Conservation (phyloP, 345 rosid genomes). For the Erodium maritimum region DNA sequence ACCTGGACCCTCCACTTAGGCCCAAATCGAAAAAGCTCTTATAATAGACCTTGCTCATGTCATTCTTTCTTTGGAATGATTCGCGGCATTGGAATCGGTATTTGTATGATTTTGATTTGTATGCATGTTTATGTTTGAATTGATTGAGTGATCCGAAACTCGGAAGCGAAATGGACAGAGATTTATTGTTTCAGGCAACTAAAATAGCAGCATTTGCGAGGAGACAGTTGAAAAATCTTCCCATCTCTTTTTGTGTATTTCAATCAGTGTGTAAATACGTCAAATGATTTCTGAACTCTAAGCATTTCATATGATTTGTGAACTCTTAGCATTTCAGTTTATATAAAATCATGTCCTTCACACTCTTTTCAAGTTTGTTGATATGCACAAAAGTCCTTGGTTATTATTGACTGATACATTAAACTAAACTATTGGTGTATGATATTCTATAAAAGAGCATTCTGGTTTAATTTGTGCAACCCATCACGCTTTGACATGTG, state of each 20-base stretch:
- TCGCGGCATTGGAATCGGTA: slow-evolving; percentile 14
- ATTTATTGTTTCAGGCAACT: slow-evolving; percentile 12
- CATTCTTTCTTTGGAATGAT: slow-evolving; percentile 18
- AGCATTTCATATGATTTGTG: no score
- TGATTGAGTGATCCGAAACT: neutral
- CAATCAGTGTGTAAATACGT: neutral
- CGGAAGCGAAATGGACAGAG: neutral
- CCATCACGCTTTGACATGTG: neutral
- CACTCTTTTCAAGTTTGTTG: no score
- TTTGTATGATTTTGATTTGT: slow-evolving; percentile 9
- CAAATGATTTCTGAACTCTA: no score
- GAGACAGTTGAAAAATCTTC: slow-evolving; percentile 24
- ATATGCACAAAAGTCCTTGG: no score
- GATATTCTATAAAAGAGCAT: neutral
- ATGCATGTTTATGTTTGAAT: neutral
- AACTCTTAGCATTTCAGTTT: no score
- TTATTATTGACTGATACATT: no score
- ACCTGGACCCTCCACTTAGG: no score
- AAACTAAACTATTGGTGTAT: neutral
- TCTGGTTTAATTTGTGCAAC: neutral
- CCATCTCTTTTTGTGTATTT: neutral
- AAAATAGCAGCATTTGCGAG: slow-evolving; percentile 27
- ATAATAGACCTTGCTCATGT: no score
- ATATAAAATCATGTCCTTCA: no score
- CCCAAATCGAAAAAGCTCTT: no score